Percentiles rank a stretch among this genome's conserved stretches.
Conservation (phyloP, 2,329 filamentous ascomycete species). For the Colletotrichum scovillei region DNA sequence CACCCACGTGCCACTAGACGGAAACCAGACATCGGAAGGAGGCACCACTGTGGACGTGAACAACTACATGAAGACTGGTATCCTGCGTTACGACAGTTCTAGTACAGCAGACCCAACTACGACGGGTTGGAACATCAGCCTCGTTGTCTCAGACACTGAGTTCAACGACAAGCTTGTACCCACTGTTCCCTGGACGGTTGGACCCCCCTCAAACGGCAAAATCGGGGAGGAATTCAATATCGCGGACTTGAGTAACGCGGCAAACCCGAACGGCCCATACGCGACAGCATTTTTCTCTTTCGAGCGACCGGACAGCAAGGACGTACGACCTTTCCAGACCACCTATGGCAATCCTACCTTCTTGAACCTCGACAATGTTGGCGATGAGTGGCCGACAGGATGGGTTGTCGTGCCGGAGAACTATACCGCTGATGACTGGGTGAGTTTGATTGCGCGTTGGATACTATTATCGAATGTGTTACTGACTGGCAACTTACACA, state of each 20-base stretch:
- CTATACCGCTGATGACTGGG: conserved; percentile 35
- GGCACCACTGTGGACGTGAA: background rate
- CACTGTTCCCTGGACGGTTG: conserved; percentile 39
- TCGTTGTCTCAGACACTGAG: conserved; percentile 43
- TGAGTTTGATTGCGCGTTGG: background rate
- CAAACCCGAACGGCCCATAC: background rate
- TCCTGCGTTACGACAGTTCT: conserved; percentile 40
- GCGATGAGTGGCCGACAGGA: conserved; percentile 21
- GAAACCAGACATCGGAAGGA: background rate
- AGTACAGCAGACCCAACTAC: conserved; percentile 35
- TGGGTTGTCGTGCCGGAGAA: conserved; percentile 37
- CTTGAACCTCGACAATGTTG: conserved; percentile 35
- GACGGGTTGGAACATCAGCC: conserved; percentile 33
- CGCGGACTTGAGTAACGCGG: conserved; percentile 1
- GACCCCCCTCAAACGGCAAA: conserved; percentile 12
- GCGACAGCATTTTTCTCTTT: conserved; percentile 41
- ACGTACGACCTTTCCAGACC: conserved; percentile 40
- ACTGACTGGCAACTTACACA: background rate
- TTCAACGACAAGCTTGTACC: conserved; percentile 41
- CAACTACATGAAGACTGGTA: conserved; percentile 37
- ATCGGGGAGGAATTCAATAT: conserved; percentile 6
- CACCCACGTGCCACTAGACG: conserved; percentile 16
- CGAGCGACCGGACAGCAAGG: background rate
- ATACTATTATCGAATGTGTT: background rate
- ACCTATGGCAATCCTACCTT: conserved; percentile 57